Evolutionary conservation across 2,329 filamentous ascomycete genomes (phyloP).

Genomic region (Trichophyton equinum): DNA sequence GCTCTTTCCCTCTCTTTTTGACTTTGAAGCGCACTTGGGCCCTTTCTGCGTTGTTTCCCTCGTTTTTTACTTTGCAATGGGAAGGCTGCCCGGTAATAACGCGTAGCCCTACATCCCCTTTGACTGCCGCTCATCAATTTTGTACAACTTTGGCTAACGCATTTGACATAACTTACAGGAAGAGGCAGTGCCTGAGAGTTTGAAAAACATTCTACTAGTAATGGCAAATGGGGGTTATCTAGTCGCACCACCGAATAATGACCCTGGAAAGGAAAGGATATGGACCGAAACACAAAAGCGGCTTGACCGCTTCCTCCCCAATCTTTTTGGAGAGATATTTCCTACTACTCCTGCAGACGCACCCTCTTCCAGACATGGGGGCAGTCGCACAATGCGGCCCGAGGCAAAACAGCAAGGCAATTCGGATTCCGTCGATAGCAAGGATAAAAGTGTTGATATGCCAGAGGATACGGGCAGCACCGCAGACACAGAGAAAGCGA

Average conservation of each 20-base stretch:
- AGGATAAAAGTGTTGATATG: neutral
- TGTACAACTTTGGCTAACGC: neutral
- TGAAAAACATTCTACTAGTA: conserved; percentile 92
- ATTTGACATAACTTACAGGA: conserved; percentile 43
- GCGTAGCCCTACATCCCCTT: neutral
- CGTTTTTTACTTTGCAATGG: too few species aligned
- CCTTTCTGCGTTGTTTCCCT: neutral
- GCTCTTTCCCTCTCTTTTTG: neutral
- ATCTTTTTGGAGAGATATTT: conserved; percentile 48
- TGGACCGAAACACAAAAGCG: conserved; percentile 51
- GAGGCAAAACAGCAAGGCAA: neutral
- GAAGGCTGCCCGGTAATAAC: neutral
- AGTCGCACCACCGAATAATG: conserved; percentile 47
- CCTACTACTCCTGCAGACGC: conserved; percentile 23
- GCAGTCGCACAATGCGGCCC: neutral
- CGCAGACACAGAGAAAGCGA: neutral
- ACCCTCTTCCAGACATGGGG: neutral
- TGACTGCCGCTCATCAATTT: conserved; percentile 2
- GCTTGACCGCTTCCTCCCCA: conserved; percentile 48
- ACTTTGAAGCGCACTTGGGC: neutral
- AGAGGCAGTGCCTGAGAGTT: conserved; percentile 84
- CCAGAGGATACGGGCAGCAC: neutral
- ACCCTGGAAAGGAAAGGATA: conserved; percentile 39
- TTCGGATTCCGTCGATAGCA: neutral
- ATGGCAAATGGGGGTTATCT: conserved; percentile 86